These are phyloP conservation scores for Chionographis japonica DNA, from an alignment of 106 monocot genomes.

Conservation along the genomic window DNA sequence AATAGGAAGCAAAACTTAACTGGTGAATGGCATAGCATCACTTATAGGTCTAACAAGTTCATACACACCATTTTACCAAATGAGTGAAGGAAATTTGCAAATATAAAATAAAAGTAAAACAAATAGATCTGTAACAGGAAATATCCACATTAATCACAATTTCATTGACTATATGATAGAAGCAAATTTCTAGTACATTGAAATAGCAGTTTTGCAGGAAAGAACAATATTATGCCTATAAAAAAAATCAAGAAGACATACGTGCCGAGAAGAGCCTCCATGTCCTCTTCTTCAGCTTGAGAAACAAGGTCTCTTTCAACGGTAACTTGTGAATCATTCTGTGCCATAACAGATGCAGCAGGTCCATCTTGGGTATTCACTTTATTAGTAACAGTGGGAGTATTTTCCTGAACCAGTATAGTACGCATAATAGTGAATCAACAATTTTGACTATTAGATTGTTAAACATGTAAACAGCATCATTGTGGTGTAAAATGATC, in stretches of 20 bases:
- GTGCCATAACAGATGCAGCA: constrained; percentile 37
- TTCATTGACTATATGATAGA: too few relatives aligned
- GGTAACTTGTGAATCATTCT: constrained; percentile 65
- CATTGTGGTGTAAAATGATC: too few relatives aligned
- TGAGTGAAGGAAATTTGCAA: too few relatives aligned
- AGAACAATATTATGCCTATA: not conserved
- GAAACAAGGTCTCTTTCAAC: constrained; percentile 91
- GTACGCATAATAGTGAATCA: not conserved
- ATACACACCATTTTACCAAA: too few relatives aligned
- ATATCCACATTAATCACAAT: too few relatives aligned
- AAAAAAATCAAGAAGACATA: constrained; percentile 21
- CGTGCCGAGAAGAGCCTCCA: constrained; percentile 93
- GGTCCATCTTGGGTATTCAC: constrained; percentile 44
- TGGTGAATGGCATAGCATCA: too few relatives aligned
- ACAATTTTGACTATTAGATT: not conserved
- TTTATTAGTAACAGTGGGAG: constrained; percentile 43
- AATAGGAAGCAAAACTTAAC: too few relatives aligned
- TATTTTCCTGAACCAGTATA: constrained; percentile 64
- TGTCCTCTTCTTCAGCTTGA: constrained; percentile 94
- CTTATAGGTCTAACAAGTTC: too few relatives aligned
- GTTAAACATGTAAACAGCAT: too few relatives aligned
- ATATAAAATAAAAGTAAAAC: too few relatives aligned
- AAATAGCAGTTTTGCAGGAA: not conserved
- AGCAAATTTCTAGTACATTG: too few relatives aligned
- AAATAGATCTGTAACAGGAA: too few relatives aligned